Conservation (phyloP, 2,329 filamentous ascomycete species). For the Teratosphaeriaceae sp. region DNA sequence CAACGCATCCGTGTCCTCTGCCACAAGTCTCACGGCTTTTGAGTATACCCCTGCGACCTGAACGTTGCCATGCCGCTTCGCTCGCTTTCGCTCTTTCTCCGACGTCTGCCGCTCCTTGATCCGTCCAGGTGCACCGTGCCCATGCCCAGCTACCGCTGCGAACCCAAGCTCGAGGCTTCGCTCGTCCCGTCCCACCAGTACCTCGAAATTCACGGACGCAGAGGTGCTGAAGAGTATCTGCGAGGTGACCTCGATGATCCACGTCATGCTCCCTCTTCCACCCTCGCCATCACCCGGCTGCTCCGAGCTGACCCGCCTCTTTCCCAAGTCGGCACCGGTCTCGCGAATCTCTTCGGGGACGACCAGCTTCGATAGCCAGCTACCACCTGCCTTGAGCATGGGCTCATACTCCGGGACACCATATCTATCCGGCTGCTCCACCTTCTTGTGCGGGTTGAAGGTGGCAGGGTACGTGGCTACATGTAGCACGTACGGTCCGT, state of each 20-base stretch:
- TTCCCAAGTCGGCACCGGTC: constrained; percentile 42
- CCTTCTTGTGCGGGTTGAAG: constrained; percentile 77
- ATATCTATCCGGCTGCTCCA: constrained; percentile 55
- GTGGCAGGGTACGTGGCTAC: constrained; percentile 76
- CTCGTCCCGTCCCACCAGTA: constrained; percentile 78
- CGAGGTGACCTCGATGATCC: constrained; percentile 86
- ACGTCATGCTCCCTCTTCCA: constrained; percentile 58
- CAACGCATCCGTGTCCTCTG: constrained; percentile 81
- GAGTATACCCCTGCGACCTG: constrained; percentile 77
- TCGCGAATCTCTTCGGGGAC: constrained; percentile 74
- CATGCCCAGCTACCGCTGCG: constrained; percentile 47
- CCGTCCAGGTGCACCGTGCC: constrained; percentile 56
- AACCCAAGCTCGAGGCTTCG: constrained; percentile 68
- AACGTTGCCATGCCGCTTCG: constrained; percentile 53
- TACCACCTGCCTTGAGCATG: constrained; percentile 88
- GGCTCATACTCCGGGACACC: constrained; percentile 83
- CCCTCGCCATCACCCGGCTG: constrained; percentile 37
- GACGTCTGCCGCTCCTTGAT: constrained; percentile 63
- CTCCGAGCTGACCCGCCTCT: constrained; percentile 28
- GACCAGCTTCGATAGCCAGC: constrained; percentile 71
- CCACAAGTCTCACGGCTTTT: constrained; percentile 65
- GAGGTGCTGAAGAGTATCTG: constrained; percentile 92
- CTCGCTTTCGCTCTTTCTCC: constrained; percentile 43
- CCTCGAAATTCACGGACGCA: constrained; percentile 80
- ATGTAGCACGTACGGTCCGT: constrained; percentile 88